phyloP scores from a whole-genome alignment of 2,329 filamentous ascomycete genomes.

The Alternaria hordeiaustralica region DNA sequence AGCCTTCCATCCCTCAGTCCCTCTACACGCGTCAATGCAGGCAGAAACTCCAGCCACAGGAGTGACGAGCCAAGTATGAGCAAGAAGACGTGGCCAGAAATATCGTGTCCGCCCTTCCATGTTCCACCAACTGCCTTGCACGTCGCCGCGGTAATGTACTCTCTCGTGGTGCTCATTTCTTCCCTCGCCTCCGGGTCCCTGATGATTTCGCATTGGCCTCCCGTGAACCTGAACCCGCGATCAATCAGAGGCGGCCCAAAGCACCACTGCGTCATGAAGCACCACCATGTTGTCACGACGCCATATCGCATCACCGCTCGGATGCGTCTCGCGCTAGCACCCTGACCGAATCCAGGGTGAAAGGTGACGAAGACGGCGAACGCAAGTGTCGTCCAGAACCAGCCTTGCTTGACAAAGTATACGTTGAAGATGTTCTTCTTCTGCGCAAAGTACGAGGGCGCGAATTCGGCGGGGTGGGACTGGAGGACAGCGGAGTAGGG shows the following conservation, averaged over 20 bases:
- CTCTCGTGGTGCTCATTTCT: slow-evolving; percentile 52
- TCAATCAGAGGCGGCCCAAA: slow-evolving; percentile 93
- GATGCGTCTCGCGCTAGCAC: slow-evolving; percentile 51
- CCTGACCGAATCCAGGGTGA: slow-evolving; percentile 65
- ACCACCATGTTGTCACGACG: slow-evolving; percentile 78
- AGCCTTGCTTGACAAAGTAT: slow-evolving; percentile 93
- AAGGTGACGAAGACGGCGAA: slow-evolving; percentile 74
- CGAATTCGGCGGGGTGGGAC: slow-evolving; percentile 64
- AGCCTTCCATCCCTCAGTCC: slow-evolving; percentile 66
- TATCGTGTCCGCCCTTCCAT: slow-evolving; percentile 95
- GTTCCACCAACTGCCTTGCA: slow-evolving; percentile 82
- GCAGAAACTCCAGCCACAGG: slow-evolving; percentile 79
- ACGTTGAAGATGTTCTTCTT: slow-evolving; percentile 93
- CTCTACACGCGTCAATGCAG: slow-evolving; percentile 59
- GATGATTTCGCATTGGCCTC: slow-evolving; percentile 77
- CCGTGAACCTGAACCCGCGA: slow-evolving; percentile 84
- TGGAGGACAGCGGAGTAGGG: slow-evolving; percentile 69
- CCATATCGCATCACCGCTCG: slow-evolving; percentile 72
- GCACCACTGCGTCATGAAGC: slow-evolving; percentile 92
- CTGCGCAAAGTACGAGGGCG: slow-evolving; percentile 88
- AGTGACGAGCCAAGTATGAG: slow-evolving; percentile 84
- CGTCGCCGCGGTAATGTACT: slow-evolving; percentile 73
- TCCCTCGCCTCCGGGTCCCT: slow-evolving; percentile 57
- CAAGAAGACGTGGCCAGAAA: slow-evolving; percentile 93
- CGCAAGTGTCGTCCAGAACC: slow-evolving; percentile 84